Evolutionary conservation across 495 filamentous ascomycete genomes (phyloP).

Genomic region (Lasiosphaeria hispida): DNA sequence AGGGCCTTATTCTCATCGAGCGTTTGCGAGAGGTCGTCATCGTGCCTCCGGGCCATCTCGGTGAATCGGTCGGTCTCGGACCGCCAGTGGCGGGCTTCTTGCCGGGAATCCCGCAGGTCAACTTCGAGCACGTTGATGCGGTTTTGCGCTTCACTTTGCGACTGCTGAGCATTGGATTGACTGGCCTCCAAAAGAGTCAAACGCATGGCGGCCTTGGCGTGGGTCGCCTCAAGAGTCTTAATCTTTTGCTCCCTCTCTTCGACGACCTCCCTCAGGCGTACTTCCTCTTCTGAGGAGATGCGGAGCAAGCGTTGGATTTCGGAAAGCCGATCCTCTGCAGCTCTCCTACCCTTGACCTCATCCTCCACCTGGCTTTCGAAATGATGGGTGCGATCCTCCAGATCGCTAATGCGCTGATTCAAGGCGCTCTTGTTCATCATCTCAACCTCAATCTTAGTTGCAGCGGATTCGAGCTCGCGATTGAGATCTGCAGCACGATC

Average conservation of each 20-base stretch:
- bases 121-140: constrained; percentile 45
- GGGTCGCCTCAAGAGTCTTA: constrained; percentile 42
- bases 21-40: constrained; percentile 39
- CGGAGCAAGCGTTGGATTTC: constrained; percentile 69
- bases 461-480: constrained; percentile 46
- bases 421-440: constrained; percentile 50
- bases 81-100: constrained; percentile 50
- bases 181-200: constrained; percentile 61
- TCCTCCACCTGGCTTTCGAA: constrained; percentile 46
- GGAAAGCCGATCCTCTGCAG: constrained; percentile 68
- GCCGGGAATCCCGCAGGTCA: constrained; percentile 48
- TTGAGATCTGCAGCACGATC: constrained; percentile 41
- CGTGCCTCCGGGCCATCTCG: constrained; percentile 40
- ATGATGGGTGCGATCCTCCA: constrained; percentile 42
- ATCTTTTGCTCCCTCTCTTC: constrained; percentile 60
- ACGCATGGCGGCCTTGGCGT: constrained; percentile 54
- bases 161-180: constrained; percentile 62
- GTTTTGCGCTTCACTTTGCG: constrained; percentile 60
- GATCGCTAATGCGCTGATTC: constrained; percentile 45
- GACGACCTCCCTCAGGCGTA: constrained; percentile 64
- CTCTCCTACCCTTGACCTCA: constrained; percentile 63
- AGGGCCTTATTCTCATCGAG: constrained; percentile 52
- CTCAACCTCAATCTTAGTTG: constrained; percentile 51
- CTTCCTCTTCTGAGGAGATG: constrained; percentile 66
- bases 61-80: constrained; percentile 46